Conservation (phyloP, 2,329 filamentous ascomycete genomes). For the Cercospora sesami region DNA sequence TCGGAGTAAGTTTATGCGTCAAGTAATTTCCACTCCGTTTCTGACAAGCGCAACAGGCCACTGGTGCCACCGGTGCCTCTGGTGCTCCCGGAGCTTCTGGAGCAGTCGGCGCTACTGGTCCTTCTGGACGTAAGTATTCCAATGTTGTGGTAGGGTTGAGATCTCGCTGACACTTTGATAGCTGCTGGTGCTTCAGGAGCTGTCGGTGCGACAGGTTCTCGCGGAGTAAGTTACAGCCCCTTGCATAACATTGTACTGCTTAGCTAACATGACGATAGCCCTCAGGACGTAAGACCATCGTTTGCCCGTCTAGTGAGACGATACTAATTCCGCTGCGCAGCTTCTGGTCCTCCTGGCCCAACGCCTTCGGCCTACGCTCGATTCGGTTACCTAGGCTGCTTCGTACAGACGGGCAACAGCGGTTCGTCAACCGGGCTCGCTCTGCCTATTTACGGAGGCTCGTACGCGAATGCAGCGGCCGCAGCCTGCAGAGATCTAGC, state of each 20-base stretch:
- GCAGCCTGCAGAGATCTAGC: slow-evolving; percentile 7
- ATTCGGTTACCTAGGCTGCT: slow-evolving; percentile 37
- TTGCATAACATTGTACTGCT: not conserved
- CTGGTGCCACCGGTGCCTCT: not conserved
- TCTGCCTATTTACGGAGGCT: slow-evolving; percentile 26
- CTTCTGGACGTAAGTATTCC: slow-evolving; percentile 3
- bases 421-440: slow-evolving; percentile 30
- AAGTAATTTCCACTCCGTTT: not conserved
- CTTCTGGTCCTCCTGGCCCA: slow-evolving; percentile 16
- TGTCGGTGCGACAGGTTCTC: not conserved
- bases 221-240: not conserved
- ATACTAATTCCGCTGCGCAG: not conserved
- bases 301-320: not conserved
- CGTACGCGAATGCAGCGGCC: slow-evolving; percentile 22
- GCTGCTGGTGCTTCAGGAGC: slow-evolving; percentile 10
- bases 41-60: not conserved
- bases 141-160: not conserved
- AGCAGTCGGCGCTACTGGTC: slow-evolving; percentile 6
- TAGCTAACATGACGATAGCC: slow-evolving; percentile 1
- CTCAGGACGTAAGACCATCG: not conserved
- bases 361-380: slow-evolving; percentile 16
- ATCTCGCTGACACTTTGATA: slow-evolving; percentile 1
- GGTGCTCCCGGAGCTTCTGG: not conserved
- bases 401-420: slow-evolving; percentile 31
- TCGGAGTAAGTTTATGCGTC: slow-evolving; percentile 2